Evolutionary conservation across 345 rosid species (phyloP).

Genomic region (Rhodamnia argentea): DNA sequence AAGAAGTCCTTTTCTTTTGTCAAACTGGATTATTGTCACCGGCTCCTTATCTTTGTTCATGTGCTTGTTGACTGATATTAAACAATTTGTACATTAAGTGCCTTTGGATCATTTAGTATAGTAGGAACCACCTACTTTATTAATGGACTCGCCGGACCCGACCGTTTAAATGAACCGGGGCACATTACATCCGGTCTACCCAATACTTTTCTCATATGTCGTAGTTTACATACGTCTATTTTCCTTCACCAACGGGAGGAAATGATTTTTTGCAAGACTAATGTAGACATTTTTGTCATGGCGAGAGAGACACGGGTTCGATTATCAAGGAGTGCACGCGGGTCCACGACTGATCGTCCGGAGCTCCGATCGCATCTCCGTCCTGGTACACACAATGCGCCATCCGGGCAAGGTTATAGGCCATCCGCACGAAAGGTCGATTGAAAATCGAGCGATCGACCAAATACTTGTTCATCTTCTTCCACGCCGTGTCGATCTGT

Average conservation of each 20-base stretch:
- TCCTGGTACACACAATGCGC: slow-evolving; percentile 18
- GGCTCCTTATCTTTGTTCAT: no score
- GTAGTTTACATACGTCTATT: neutral
- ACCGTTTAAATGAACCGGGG: no score
- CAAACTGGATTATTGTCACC: neutral
- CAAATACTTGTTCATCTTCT: slow-evolving; percentile 17
- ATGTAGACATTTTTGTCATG: neutral
- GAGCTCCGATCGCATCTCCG: slow-evolving; percentile 35
- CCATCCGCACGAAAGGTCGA: slow-evolving; percentile 6
- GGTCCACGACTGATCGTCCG: slow-evolving; percentile 8
- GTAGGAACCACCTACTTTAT: neutral
- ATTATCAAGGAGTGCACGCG: slow-evolving; percentile 14
- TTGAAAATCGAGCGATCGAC: neutral
- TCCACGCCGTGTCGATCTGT: slow-evolving; percentile 21
- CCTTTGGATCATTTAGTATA: neutral
- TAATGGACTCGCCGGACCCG: no score
- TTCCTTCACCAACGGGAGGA: neutral
- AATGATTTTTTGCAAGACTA: neutral
- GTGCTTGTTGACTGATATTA: no score
- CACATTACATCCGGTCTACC: no score
- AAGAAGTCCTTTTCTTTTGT: neutral
- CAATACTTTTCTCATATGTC: no score
- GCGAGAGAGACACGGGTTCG: slow-evolving; percentile 7
- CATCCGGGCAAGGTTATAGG: slow-evolving; percentile 18
- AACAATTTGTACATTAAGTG: neutral